Base-by-base conservation (phyloP, 371 early-diverging fungal genomes). In the Rhizopus microsporus region DNA sequence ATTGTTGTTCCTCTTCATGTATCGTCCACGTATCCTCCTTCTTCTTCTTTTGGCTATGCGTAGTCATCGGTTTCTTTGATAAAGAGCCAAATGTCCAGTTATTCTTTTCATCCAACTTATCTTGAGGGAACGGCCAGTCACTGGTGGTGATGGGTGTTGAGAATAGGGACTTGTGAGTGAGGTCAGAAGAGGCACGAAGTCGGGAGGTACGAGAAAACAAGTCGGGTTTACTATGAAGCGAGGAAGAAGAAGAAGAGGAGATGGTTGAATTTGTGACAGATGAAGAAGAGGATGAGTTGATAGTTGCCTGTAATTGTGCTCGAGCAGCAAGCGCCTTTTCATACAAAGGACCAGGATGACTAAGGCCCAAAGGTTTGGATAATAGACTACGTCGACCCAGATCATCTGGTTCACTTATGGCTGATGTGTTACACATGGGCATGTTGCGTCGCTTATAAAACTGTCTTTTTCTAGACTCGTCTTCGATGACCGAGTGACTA, bases 331-430 rank as follows among this genome's bases (percentile, higher is more conserved):
- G 40, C 0, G 79, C 79, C 47, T 75, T 73, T 58, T 78, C 75
- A 45, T 69, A 73, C 2, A 78, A 54, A 31, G 72, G 72, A n/a
- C 60, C 68, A 54, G 67, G 56, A 39, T 61, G 60, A 50, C 60
- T 60, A 16, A 65, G 34, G 16, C 66, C 65, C 30, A 76, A 52
- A 16, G 70, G 60, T 30, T 59, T 56, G 57, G 75, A 63, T 30
- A 63, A 38, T 51, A 75, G 60, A 39, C 65, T 68, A 12, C 73
- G 72, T 33, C 78, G 60, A 49, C 69, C 56, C 39, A 72, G 59
- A 56, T 75, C 74, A 51, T 75, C 72, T 32, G 79, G 79, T 35
- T 78, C 79, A 49, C 75, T 75, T n/a, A 71, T 55, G 7, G 75
- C 75, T 17, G 72, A 67, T 29, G 64, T 58, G 54, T 47, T 43